Evolutionary conservation across 1,139 yeast species (phyloP), one percentile per base, ranked within the genome.

Genomic region (Pichia sp.): DNA sequence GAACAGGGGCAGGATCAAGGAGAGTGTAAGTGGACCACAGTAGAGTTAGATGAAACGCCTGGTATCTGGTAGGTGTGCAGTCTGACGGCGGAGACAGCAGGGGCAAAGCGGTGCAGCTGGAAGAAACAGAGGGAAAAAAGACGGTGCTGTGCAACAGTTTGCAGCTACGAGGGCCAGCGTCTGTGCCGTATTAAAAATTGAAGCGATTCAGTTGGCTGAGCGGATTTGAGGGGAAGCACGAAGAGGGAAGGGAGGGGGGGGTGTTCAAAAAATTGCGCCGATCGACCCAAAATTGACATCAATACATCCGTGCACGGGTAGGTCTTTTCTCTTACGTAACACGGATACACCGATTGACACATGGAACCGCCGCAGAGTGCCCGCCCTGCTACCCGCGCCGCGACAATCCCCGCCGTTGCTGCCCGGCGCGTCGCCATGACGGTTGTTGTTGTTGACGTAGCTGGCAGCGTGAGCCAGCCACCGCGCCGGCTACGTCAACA

Each of bases 121-220:
- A 7, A 42, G 29, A 42, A 11, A 26, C 26, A 26, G 45, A 29
- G 45, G 4, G 45, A 16, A 36, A 36, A 36, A 13, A 36, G 34
- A 10, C 40, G 40, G 40, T 13, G n/a, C 15, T 13, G 40, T 13
- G 6, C 40, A 36, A 13, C 23, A 19, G 40, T 15, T 13, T 36
- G 15, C 40, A 36, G 40, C 40, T 36, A 15, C 40, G 40, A 36
- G 40, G 15, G 15, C 40, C 46, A 45, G 38, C 47, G 47, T 45
- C 19, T 45, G 34, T 11, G 29, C 10, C 5, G 47, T 42, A 49
- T 29, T 49, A 43, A 40, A 45, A 54, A 54, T 53, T 54, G 57
- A 47, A 52, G 57, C 54, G 53, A 36, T 54, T 34, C 51, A 26
- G 57, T 54, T 54, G 57, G 57, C 50, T 31, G 53, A 32, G 19